Evolutionary conservation across 257 asterid species (phyloP).

Genomic region (Scutellaria barbata): DNA sequence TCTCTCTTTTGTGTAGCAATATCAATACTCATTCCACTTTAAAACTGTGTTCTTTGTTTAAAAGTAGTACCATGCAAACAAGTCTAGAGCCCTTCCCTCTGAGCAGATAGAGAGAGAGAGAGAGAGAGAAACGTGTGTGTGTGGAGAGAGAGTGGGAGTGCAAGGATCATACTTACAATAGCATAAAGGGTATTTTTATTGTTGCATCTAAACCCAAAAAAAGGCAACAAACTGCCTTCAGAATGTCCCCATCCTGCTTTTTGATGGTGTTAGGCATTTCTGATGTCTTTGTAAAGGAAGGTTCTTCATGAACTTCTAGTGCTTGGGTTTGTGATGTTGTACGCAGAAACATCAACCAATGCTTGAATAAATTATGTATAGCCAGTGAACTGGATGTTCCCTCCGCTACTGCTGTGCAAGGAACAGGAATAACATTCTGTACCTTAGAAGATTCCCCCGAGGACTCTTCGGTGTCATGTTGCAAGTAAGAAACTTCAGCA

Average conservation of each 20-base stretch:
- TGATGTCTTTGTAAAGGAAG: slow-evolving; percentile 41
- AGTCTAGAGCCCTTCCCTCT: not conserved
- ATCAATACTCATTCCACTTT: not conserved
- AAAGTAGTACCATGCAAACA: slow-evolving; percentile 3
- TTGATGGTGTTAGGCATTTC: slow-evolving; percentile 38
- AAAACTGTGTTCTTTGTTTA: not conserved
- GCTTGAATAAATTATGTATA: slow-evolving; percentile 58
- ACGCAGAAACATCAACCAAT: slow-evolving; percentile 64
- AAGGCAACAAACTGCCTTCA: slow-evolving; percentile 51
- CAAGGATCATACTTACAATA: slow-evolving; percentile 63
- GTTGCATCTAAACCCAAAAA: slow-evolving; percentile 61
- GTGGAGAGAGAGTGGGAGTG: not conserved
- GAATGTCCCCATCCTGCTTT: slow-evolving; percentile 39
- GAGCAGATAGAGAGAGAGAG: not conserved
- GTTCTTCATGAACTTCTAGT: slow-evolving; percentile 46
- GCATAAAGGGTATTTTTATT: slow-evolving; percentile 60
- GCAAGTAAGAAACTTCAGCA: slow-evolving; percentile 57
- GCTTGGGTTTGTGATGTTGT: slow-evolving; percentile 44
- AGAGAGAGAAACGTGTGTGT: not conserved
- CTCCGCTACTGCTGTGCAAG: slow-evolving; percentile 49
- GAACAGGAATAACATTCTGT: slow-evolving; percentile 50
- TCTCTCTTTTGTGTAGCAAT: not conserved
- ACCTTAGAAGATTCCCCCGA: slow-evolving; percentile 54
- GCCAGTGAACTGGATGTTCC: slow-evolving; percentile 48
- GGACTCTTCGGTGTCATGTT: slow-evolving; percentile 53